These are phyloP conservation scores for Hypoxylon sp. DNA, from an alignment of 2,329 filamentous ascomycete genomes.

Conservation along the genomic window DNA sequence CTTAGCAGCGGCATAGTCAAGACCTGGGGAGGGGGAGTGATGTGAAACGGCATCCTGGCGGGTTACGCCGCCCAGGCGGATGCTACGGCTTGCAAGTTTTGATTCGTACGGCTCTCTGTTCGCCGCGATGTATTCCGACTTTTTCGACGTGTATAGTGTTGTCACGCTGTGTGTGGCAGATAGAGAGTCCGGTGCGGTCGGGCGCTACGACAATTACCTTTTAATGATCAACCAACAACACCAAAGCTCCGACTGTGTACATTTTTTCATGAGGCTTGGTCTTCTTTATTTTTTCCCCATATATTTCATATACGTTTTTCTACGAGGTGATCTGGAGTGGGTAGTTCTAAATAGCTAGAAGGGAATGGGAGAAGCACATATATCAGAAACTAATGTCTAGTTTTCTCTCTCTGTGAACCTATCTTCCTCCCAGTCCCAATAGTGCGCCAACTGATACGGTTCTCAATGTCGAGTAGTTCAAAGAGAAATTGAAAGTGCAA, in stretches of 20 bases:
- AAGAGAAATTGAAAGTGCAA: neutral
- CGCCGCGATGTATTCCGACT: constrained; percentile 8
- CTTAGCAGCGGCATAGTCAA: constrained; percentile 35
- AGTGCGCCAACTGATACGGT: neutral
- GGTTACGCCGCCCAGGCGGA: constrained; percentile 4
- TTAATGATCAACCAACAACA: constrained; percentile 39
- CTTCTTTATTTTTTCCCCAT: constrained; percentile 22
- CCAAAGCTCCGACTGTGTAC: constrained; percentile 43
- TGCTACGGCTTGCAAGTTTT: constrained; percentile 24
- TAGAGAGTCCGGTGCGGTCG: constrained; percentile 40
- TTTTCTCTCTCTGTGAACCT: constrained; percentile 1
- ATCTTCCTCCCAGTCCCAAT: neutral
- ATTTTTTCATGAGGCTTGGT: constrained; percentile 43
- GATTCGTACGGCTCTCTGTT: constrained; percentile 42
- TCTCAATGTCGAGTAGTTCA: neutral
- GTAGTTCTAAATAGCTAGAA: constrained; percentile 40
- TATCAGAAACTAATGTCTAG: constrained; percentile 32
- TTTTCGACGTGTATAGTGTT: constrained; percentile 28
- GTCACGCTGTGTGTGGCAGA: constrained; percentile 46
- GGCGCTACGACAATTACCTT: constrained; percentile 41
- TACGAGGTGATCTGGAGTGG: constrained; percentile 38
- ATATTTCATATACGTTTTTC: constrained; percentile 20
- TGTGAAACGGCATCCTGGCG: constrained; percentile 27
- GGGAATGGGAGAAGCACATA: constrained; percentile 45
- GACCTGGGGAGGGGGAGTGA: constrained; percentile 20